phyloP scores from a whole-genome alignment of 2,329 filamentous ascomycete genomes.

The Calonectria montana region DNA sequence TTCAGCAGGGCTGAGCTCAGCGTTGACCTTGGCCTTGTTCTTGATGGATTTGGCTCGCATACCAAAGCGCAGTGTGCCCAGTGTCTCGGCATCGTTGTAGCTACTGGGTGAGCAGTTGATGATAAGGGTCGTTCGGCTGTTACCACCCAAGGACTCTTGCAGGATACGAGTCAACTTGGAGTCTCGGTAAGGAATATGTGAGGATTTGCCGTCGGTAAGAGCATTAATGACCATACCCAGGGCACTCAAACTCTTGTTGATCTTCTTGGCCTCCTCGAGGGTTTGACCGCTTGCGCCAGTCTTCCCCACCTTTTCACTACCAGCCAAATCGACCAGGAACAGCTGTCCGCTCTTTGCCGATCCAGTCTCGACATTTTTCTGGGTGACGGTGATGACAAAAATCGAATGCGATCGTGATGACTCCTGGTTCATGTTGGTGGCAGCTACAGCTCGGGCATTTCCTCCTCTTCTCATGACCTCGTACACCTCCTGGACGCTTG shows the following conservation, averaged over 20 bases:
- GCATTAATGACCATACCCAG: constrained; percentile 99
- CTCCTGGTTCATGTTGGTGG: constrained; percentile 99
- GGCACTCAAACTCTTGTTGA: constrained; percentile 99
- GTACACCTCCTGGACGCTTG: constrained; percentile 94
- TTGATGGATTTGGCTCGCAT: constrained; percentile 98
- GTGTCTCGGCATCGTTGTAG: constrained; percentile 96
- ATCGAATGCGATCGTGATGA: constrained; percentile 98
- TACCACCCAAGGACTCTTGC: constrained; percentile 97
- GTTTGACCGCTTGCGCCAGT: constrained; percentile 98
- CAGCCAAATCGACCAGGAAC: constrained; percentile 97
- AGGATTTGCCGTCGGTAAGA: constrained; percentile 95
- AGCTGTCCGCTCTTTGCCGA: constrained; percentile 96
- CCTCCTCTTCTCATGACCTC: constrained; percentile 96
- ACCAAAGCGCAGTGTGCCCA: constrained; percentile 93
- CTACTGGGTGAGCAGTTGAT: constrained; percentile 99
- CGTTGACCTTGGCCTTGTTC: constrained; percentile 99
- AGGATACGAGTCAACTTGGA: constrained; percentile 97
- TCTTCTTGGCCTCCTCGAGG: constrained; percentile 98
- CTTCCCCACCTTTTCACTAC: constrained; percentile 98
- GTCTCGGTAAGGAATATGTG: constrained; percentile 95
- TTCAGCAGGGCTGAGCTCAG: constrained; percentile 94
- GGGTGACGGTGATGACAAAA: constrained; percentile 95
- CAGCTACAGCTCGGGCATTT: constrained; percentile 87
- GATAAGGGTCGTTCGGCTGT: constrained; percentile 97
- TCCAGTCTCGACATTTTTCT: constrained; percentile 97